Evolutionary conservation across 371 early-diverging fungal genomes (phyloP).

Genomic region (Gilbertella persicaria): DNA sequence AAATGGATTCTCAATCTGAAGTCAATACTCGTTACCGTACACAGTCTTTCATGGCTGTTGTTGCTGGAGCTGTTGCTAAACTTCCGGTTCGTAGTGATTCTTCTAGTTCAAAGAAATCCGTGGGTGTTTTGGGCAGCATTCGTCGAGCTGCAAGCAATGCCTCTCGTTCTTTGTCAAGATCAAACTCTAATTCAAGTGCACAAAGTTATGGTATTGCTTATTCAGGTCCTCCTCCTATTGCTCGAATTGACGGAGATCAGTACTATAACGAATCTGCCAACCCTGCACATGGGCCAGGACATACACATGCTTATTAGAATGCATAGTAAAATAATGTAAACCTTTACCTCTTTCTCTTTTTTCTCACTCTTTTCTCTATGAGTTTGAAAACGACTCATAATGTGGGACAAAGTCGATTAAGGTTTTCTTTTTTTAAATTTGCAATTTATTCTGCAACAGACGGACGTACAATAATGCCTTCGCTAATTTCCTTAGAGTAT

Average conservation of each 20-base stretch:
- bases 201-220: constrained; percentile 33
- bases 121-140: constrained; percentile 27
- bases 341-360: too few relatives aligned
- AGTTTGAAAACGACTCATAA: not conserved
- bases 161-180: constrained; percentile 18
- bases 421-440: constrained; percentile 1
- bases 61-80: constrained; percentile 41
- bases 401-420: constrained; percentile 1
- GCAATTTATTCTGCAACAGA: constrained; percentile 6
- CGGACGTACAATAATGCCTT: not conserved
- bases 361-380: too few relatives aligned
- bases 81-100: constrained; percentile 28
- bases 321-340: not conserved
- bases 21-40: constrained; percentile 42
- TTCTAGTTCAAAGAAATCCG: constrained; percentile 9
- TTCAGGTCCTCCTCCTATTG: constrained; percentile 28
- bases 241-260: constrained; percentile 26
- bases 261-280: constrained; percentile 14
- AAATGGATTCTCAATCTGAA: constrained; percentile 12
- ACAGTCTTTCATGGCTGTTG: constrained; percentile 41
- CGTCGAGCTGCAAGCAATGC: constrained; percentile 35
- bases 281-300: constrained; percentile 3
- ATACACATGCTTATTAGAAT: constrained; percentile 27
- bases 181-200: constrained; percentile 18
- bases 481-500: constrained; percentile 7